Evolutionary conservation across 148 eudicot species (phyloP), one percentile per base, ranked within the genome.

Genomic region (Silene latifolia): DNA sequence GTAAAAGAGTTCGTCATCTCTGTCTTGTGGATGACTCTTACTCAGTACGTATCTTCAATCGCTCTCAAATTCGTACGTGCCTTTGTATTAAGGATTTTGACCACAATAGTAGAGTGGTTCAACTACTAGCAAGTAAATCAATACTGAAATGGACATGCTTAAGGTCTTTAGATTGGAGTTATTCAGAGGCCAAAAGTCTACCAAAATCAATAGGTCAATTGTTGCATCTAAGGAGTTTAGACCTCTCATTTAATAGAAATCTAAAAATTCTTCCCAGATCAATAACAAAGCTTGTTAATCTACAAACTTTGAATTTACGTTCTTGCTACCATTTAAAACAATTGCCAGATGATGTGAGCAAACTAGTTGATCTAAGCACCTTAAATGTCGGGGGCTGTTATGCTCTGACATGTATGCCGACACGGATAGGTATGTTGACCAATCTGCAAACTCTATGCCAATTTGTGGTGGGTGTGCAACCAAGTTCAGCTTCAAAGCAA

Each of bases 141-240:
- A 39, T 39, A n/a, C n/a, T n/a, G 18, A 23, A 44, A 21, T 80
- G 76, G 11, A 66, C 57, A 54, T 21, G 72, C 62, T n/a, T 75
- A 25, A 29, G 82, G 15, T 23, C 77, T 1, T 67, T 80, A 51
- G 71, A 57, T 27, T 57, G 71, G 12, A 29, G 57, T 1, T 5
- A 57, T 17, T 44, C 54, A 0, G 35, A 71, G 15, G 20, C 72
- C 29, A 58, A 71, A 57, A 24, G 10, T 11, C 23, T 80, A 42
- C 67, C 82, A 3, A 23, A 66, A 18, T 71, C 82, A 11, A 29
- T 80, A 11, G 72, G 76, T 3, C 60, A 63, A 9, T 14, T 80
- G 68, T 56, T 68, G 35, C 82, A 75, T 72, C 32, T 80, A 23
- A 63, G 82, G 57, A 56, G 71, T 48, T 65, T 80, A 21, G 54